phyloP scores from a whole-genome alignment of 2,329 filamentous ascomycete genomes.

The Eurotiales sp. region DNA sequence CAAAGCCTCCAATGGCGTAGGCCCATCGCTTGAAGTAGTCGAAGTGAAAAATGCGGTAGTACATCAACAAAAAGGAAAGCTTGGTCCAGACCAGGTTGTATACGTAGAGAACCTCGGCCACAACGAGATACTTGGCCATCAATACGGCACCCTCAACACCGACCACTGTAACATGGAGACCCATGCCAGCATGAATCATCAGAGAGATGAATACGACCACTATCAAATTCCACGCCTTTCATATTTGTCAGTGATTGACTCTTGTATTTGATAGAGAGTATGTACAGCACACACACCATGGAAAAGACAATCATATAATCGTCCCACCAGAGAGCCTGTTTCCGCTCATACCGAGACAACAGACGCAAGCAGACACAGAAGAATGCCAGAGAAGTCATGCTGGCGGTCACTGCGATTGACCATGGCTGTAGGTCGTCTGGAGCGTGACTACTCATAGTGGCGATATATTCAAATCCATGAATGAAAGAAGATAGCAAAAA shows the following conservation, averaged over 20 bases:
- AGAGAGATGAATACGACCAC: constrained; percentile 49
- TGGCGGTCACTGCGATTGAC: constrained; percentile 38
- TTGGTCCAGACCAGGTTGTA: constrained; percentile 29
- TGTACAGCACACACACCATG: constrained; percentile 34
- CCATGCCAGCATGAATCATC: constrained; percentile 48
- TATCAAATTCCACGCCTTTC: constrained; percentile 23
- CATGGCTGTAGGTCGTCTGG: constrained; percentile 41
- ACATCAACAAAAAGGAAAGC: constrained; percentile 25
- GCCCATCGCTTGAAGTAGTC: constrained; percentile 27
- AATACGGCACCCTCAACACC: constrained; percentile 31
- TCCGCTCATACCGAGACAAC: constrained; percentile 41
- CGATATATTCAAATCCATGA: neutral
- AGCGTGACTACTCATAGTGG: neutral
- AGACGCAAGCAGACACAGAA: constrained; percentile 40
- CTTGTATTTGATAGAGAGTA: neutral
- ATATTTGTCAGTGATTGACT: neutral
- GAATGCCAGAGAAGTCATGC: constrained; percentile 42
- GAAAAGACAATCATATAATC: constrained; percentile 50
- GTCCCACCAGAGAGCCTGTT: constrained; percentile 49
- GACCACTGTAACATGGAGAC: constrained; percentile 44
- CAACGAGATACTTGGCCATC: constrained; percentile 31
- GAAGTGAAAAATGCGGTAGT: constrained; percentile 28
- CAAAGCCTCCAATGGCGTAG: constrained; percentile 23
- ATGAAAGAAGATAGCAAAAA: too few species aligned
- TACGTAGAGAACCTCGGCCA: constrained; percentile 40